Conservation (phyloP, 495 filamentous ascomycete genomes). For the Penicillium bialowiezense region DNA sequence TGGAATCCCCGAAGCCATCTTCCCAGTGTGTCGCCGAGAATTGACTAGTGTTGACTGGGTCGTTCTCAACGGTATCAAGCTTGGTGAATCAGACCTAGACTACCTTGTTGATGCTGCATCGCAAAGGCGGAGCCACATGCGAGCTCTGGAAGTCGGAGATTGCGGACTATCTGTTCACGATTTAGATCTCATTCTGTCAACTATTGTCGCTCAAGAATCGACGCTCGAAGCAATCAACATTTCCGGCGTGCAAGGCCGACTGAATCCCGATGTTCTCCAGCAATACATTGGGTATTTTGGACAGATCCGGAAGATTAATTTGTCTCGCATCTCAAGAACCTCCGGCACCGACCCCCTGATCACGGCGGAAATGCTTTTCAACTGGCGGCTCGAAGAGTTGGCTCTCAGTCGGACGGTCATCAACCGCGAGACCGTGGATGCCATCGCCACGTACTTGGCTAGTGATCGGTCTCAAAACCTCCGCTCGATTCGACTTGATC, state of each 20-base stretch:
- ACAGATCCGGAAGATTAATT: constrained; percentile 67
- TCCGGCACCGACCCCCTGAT: constrained; percentile 64
- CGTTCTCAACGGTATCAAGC: constrained; percentile 73
- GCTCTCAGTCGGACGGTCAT: constrained; percentile 63
- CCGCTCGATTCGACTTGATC: constrained; percentile 67
- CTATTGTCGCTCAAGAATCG: constrained; percentile 55
- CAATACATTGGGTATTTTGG: constrained; percentile 63
- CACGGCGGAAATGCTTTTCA: constrained; percentile 61
- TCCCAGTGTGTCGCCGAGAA: constrained; percentile 69
- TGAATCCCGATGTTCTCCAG: constrained; percentile 62
- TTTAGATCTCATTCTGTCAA: constrained; percentile 43
- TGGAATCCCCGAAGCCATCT: constrained; percentile 74
- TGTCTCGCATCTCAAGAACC: constrained; percentile 64
- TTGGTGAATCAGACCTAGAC: constrained; percentile 79
- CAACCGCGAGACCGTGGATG: constrained; percentile 52
- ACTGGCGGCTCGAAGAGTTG: constrained; percentile 76
- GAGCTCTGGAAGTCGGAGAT: constrained; percentile 76
- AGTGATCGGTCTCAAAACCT: constrained; percentile 63
- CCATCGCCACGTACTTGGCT: constrained; percentile 62
- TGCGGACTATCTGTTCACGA: constrained; percentile 64
- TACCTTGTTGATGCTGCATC: constrained; percentile 66
- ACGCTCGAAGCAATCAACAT: constrained; percentile 77
- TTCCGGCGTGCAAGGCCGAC: constrained; percentile 69
- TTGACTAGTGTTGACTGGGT: constrained; percentile 80
- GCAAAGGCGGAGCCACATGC: constrained; percentile 62